Base-by-base conservation (phyloP, 108 stramenopile genomes). In the Seminavis robusta region DNA sequence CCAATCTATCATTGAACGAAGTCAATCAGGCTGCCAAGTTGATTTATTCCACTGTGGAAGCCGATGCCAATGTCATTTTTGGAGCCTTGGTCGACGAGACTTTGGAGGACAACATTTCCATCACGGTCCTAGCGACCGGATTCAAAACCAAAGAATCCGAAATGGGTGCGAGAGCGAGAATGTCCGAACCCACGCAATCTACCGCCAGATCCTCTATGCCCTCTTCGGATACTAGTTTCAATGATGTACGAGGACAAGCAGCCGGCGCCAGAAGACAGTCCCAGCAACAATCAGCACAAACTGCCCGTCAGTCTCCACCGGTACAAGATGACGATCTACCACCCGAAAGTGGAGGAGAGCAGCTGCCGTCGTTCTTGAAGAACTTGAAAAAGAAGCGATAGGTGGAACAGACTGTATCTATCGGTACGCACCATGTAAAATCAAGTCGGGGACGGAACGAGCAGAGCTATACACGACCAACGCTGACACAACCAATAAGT, bases 51-150 rank as follows among this genome's bases (percentile, higher is more conserved):
- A 80, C 82, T 47, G 94, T 95, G 15, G 84, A 92, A 56, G 85
- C 83, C 32, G 85, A 93, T 71, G 91, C 94, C 45, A 93, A 95
- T 76, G 92, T 95, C 25, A 95, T 95, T 66, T 95, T 95, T 65
- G 94, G 94, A 5, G 94, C 69, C 11, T 47, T 63, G 45, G 67
- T 70, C 34, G 71, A 76, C 21, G 67, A 72, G 43, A 45, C 63
- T 19, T 32, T 79, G 36, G 72, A 56, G 9, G 77, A 79, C 45
- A 47, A 33, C 8, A 71, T 79, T 26, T 66, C 64, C 10, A 79
- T 79, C 45, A 79, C 77, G 8, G 77, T 79, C 13, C 52, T 79
- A 29, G 77, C 77, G 3, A 79, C 77, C 10, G 77, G 77, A 19
- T 79, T 79, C 63, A 50, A 69, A 10, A 67, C 47, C 39, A 20